phyloP scores from a whole-genome alignment of 345 rosid species.

The Citrus australasica region DNA sequence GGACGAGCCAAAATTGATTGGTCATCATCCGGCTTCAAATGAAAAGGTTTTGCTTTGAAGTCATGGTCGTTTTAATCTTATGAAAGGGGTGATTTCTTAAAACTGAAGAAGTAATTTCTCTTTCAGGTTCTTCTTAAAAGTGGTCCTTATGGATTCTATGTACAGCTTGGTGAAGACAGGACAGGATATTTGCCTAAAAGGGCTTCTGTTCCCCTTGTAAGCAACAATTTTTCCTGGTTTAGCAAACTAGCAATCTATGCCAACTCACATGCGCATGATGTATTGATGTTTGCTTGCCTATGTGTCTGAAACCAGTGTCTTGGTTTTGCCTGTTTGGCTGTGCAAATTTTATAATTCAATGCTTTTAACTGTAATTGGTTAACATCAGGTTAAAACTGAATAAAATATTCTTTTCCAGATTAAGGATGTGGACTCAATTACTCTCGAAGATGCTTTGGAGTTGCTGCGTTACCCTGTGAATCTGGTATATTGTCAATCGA shows the following conservation, averaged over 20 bases:
- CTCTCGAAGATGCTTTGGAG: conserved; percentile 74
- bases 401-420: conserved; percentile 38
- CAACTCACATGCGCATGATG: not conserved
- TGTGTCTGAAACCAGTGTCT: not conserved
- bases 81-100: not conserved
- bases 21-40: conserved; percentile 68
- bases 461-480: conserved; percentile 74
- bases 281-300: not conserved
- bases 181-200: conserved; percentile 72
- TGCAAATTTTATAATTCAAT: not conserved
- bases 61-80: conserved; percentile 10
- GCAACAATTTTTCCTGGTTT: not conserved
- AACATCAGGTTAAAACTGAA: conserved; percentile 2
- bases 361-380: not conserved
- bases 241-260: not conserved
- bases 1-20: conserved; percentile 85
- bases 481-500: conserved; percentile 47
- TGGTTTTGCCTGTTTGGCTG: not conserved
- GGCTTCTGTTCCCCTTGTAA: conserved; percentile 72
- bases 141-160: conserved; percentile 90
- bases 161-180: conserved; percentile 94
- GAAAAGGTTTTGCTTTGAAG: conserved; percentile 64
- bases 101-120: conserved; percentile 1
- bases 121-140: conserved; percentile 76
- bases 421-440: conserved; percentile 59